These are phyloP conservation scores for Hydrangea macrophylla DNA, from an alignment of 148 eudicot genomes.

Conservation along the genomic window DNA sequence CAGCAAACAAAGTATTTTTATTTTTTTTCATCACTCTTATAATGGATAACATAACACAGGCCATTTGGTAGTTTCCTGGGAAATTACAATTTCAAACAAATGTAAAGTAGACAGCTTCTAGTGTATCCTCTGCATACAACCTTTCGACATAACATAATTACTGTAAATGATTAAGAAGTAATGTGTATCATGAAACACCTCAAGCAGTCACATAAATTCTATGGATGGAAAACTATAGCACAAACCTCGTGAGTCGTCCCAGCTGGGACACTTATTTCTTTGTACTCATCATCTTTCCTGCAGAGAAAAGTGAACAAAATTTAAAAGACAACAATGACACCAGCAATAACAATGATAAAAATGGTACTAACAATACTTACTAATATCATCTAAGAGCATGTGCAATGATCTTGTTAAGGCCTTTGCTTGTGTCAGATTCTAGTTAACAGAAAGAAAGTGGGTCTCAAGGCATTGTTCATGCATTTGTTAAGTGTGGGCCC, in stretches of 20 bases:
- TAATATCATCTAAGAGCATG: no score
- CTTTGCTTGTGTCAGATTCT: no score
- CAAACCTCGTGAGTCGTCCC: conserved; percentile 86
- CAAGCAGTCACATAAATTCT: background rate
- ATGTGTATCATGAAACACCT: background rate
- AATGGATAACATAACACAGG: no score
- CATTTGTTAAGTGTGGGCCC: no score
- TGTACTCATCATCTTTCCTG: conserved; percentile 67
- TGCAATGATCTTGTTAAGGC: no score
- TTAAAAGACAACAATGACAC: background rate
- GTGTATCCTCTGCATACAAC: background rate
- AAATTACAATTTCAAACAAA: no score
- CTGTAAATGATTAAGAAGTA: background rate
- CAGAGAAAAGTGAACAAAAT: conserved; percentile 17
- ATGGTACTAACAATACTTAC: no score
- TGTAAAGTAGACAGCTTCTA: no score
- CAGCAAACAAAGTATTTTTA: no score
- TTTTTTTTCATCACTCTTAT: no score
- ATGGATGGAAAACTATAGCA: background rate
- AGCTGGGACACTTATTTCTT: conserved; percentile 74
- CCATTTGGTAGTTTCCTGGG: no score
- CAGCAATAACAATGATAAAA: background rate
- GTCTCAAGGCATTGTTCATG: no score
- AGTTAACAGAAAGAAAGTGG: background rate
- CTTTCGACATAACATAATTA: background rate